These are phyloP conservation scores for Yarrowia sp. DNA, from an alignment of 805 yeast species.

Conservation along the genomic window DNA sequence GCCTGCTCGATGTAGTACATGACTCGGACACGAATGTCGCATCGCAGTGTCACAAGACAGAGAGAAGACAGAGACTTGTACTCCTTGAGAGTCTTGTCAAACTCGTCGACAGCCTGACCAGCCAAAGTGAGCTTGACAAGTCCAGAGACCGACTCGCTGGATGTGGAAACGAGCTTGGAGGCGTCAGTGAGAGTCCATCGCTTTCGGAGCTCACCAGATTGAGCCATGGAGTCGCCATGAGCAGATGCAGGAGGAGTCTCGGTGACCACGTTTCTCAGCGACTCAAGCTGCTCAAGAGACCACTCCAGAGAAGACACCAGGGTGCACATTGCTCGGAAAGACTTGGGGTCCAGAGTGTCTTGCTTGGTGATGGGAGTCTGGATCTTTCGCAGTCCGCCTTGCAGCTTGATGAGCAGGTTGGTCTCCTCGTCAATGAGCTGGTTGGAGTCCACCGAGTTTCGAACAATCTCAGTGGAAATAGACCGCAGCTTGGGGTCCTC, in stretches of 20 bases:
- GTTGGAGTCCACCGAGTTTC: constrained; percentile 17
- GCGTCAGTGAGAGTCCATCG: constrained; percentile 50
- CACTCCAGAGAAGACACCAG: constrained; percentile 63
- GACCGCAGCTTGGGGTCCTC: constrained; percentile 15
- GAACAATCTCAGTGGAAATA: constrained; percentile 19
- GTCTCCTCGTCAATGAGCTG: constrained; percentile 29
- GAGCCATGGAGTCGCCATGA: constrained; percentile 10
- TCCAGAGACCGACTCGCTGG: constrained; percentile 20
- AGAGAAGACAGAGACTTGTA: constrained; percentile 45
- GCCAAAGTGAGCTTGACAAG: constrained; percentile 42
- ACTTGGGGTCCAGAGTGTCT: constrained; percentile 62
- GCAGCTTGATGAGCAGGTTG: constrained; percentile 4
- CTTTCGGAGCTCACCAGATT: constrained; percentile 44
- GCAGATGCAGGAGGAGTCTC: constrained; percentile 30
- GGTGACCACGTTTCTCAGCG: constrained; percentile 26
- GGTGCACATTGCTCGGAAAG: constrained; percentile 60
- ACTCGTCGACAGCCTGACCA: constrained; percentile 46
- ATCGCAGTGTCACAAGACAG: constrained; percentile 57
- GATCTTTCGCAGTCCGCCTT: constrained; percentile 8
- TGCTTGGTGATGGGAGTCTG: constrained; percentile 52
- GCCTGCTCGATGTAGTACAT: constrained; percentile 61
- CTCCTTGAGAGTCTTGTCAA: constrained; percentile 45
- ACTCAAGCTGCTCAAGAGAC: constrained; percentile 44
- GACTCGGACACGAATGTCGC: constrained; percentile 62
- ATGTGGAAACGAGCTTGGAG: constrained; percentile 33